Conservation (phyloP, 108 stramenopile genomes). For the Conticribra guillardii region DNA sequence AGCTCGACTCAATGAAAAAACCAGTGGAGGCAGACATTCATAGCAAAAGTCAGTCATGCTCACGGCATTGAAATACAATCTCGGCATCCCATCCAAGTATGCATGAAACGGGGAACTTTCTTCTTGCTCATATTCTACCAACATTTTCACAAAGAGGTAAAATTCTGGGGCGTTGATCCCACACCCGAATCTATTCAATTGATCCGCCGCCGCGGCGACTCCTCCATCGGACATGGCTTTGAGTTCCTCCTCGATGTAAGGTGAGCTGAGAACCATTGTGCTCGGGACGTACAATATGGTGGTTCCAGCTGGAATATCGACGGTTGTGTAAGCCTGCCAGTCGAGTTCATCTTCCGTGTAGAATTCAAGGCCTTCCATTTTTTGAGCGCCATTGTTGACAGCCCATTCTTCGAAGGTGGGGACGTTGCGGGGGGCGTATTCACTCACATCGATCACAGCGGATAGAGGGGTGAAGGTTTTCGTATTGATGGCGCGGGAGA, state of each 20-base stretch:
- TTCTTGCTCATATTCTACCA: constrained; percentile 58
- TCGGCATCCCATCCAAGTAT: constrained; percentile 61
- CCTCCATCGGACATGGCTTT: constrained; percentile 21
- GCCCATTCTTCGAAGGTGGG: constrained; percentile 42
- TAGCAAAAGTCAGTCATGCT: constrained; percentile 59
- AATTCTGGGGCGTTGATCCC: constrained; percentile 39
- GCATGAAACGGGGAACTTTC: constrained; percentile 48
- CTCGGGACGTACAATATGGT: constrained; percentile 45
- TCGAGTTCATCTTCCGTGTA: constrained; percentile 48
- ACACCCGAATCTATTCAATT: constrained; percentile 29
- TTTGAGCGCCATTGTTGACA: constrained; percentile 40
- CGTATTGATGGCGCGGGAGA: not conserved
- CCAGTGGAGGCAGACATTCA: constrained; percentile 53
- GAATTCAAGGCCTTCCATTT: constrained; percentile 42
- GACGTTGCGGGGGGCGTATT: constrained; percentile 36
- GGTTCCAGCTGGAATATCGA: constrained; percentile 43
- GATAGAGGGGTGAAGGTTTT: not conserved
- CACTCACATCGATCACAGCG: constrained; percentile 19
- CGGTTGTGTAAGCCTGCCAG: constrained; percentile 40
- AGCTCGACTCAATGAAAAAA: constrained; percentile 29
- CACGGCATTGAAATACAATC: constrained; percentile 52
- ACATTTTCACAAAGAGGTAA: constrained; percentile 57
- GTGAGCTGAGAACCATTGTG: constrained; percentile 24
- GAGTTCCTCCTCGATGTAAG: constrained; percentile 19
- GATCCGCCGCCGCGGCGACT: constrained; percentile 28